Base-by-base conservation (phyloP, 2,329 filamentous ascomycete species). In the Aureobasidium sp. region DNA sequence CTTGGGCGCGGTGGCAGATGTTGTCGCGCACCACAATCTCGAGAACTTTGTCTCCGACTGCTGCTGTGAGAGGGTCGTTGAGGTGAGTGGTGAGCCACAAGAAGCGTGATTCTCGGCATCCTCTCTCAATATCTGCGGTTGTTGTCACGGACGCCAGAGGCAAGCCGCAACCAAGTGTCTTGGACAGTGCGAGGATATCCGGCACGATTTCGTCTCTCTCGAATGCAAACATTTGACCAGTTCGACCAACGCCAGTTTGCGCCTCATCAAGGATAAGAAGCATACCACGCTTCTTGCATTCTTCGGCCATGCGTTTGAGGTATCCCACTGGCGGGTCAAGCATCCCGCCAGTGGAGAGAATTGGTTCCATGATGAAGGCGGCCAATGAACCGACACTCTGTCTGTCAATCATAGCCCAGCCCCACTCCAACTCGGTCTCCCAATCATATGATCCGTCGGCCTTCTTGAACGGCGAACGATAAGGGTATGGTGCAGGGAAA, bases 371-470 rank as follows among this genome's bases (percentile, higher is more conserved):
- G 60, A 88, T 83, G 35, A 84, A 80, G 0, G 85, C 85, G 0
- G 85, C 85, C 0, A 88, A 76, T 0, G 83, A 86, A 0, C 85
- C 85, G 61, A 78, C 81, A 0, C 79, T 83, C 60, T 82, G 79
- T 48, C 78, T 75, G 64, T 88, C 84, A 22, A 88, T 75, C 71
- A 87, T 74, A 19, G 75, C 74, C 78, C 83, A 88, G 5, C 83
- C 84, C 66, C 82, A 87, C 12, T 84, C 78, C 15, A 88, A 72
- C 68, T 88, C 85, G 0, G 82, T 80, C 65, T 84, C 76, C 85
- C 85, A 88, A 68, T 88, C 85, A 64, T 88, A 83, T 0, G 78
- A 78, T 0, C 84, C 84, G 64, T 87, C 83, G 0, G 79, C 24
- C 39, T 80, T 78, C 11, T 81, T 78, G 70, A 88, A 88, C 0